Conservation (phyloP, 1,284 basidiomycete genomes). For the Exsudoporus floridanus region DNA sequence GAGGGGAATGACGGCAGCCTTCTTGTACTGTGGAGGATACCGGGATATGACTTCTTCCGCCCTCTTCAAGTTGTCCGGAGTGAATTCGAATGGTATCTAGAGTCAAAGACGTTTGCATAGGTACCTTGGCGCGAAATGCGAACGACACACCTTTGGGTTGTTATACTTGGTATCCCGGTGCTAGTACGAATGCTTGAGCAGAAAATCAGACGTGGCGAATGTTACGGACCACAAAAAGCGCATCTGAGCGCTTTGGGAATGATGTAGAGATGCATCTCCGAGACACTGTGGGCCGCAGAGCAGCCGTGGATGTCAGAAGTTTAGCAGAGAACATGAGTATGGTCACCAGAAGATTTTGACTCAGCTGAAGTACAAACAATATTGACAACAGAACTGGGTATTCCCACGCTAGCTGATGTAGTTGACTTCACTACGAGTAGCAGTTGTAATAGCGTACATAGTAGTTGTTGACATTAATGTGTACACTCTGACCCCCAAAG, state of each 20-base stretch:
- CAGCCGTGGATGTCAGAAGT: conserved; percentile 8
- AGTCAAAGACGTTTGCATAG: not conserved
- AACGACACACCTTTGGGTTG: conserved; percentile 68
- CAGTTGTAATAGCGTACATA: too few relatives aligned
- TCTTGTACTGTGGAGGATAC: conserved; percentile 98
- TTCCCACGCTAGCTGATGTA: conserved; percentile 18
- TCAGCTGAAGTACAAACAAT: not conserved
- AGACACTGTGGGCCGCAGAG: conserved; percentile 21
- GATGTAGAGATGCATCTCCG: conserved; percentile 42
- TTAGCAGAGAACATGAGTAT: conserved; percentile 27
- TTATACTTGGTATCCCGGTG: conserved; percentile 94
- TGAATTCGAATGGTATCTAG: conserved; percentile 91
- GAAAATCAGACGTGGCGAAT: conserved; percentile 1
- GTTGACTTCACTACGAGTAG: not conserved
- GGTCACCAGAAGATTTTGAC: not conserved
- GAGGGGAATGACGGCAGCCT: conserved; percentile 94
- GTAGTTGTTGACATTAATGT: not conserved
- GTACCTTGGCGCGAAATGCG: not conserved
- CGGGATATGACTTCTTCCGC: conserved; percentile 88
- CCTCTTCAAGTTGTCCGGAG: conserved; percentile 76
- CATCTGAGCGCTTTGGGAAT: conserved; percentile 45
- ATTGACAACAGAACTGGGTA: not conserved
- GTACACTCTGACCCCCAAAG: not conserved
- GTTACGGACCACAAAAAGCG: conserved; percentile 52
- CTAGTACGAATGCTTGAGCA: conserved; percentile 41